phyloP scores from a whole-genome alignment of 2,329 filamentous ascomycete genomes.

The Pseudopyricularia javanii region DNA sequence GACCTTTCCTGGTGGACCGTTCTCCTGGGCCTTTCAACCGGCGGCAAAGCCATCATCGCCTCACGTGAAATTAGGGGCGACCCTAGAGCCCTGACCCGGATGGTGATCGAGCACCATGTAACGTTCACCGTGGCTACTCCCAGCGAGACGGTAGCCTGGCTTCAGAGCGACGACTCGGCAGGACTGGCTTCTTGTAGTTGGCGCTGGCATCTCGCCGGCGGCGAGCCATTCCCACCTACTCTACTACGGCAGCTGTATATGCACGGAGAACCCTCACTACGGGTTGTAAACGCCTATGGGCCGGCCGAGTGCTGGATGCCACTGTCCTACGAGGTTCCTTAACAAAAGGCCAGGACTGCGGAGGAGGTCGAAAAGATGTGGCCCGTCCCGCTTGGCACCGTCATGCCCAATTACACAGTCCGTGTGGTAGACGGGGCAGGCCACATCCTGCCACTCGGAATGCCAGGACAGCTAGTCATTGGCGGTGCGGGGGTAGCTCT shows the following conservation, averaged over 20 bases:
- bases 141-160: constrained; percentile 17
- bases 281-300: neutral
- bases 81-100: constrained; percentile 13
- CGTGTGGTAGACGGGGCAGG: neutral
- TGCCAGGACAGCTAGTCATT: neutral
- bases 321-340: neutral
- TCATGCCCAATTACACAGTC: neutral
- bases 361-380: neutral
- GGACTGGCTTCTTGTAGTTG: neutral
- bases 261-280: neutral
- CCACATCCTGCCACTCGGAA: neutral
- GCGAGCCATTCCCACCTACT: neutral
- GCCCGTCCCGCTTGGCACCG: neutral
- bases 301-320: neutral
- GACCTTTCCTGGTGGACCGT: constrained; percentile 19
- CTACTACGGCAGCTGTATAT: neutral
- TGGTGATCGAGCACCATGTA: constrained; percentile 17
- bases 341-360: neutral
- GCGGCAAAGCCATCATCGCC: constrained; percentile 18
- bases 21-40: constrained; percentile 15
- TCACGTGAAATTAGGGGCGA: constrained; percentile 16
- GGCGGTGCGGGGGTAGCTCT: neutral
- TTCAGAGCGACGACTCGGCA: constrained; percentile 6
- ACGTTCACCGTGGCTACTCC: constrained; percentile 20
- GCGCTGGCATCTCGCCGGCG: neutral